Conservation (phyloP, 2,329 filamentous ascomycete species). For the Aspergillus pseudotamarii region DNA sequence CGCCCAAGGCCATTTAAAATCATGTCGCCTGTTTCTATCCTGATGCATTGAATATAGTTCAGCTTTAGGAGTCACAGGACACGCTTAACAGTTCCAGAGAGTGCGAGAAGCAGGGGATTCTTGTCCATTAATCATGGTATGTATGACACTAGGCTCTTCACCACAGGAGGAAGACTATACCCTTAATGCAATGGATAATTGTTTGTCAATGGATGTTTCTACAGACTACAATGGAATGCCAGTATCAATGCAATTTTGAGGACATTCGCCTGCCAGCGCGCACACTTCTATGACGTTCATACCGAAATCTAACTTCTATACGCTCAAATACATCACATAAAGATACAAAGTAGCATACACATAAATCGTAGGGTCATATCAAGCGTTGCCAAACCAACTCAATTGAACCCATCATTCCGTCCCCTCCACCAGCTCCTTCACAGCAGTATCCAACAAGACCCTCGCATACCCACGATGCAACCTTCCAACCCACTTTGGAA, state of each 20-base stretch:
- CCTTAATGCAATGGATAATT: background rate
- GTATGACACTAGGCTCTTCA: no score
- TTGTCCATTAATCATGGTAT: no score
- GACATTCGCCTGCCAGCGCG: background rate
- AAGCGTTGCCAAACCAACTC: background rate
- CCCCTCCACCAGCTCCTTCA: conserved; percentile 14
- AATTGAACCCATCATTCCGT: background rate
- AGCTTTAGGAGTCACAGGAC: no score
- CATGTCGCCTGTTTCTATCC: no score
- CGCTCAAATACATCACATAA: background rate
- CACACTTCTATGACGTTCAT: background rate
- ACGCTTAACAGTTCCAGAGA: no score
- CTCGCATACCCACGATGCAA: conserved; percentile 32
- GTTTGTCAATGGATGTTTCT: background rate
- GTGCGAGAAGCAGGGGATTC: no score
- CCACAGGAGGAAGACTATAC: rapidly evolving
- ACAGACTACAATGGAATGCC: background rate
- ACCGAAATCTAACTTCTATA: background rate
- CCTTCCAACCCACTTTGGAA: conserved; percentile 26
- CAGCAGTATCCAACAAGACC: conserved; percentile 27
- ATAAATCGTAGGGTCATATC: background rate
- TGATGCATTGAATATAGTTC: no score
- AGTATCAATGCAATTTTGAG: background rate
- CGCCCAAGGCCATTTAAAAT: no score
- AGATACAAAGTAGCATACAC: background rate